Percentiles rank a stretch among this genome's conserved stretches.
Conservation (phyloP, 208 protist genomes). For the Leishmania tropica region DNA sequence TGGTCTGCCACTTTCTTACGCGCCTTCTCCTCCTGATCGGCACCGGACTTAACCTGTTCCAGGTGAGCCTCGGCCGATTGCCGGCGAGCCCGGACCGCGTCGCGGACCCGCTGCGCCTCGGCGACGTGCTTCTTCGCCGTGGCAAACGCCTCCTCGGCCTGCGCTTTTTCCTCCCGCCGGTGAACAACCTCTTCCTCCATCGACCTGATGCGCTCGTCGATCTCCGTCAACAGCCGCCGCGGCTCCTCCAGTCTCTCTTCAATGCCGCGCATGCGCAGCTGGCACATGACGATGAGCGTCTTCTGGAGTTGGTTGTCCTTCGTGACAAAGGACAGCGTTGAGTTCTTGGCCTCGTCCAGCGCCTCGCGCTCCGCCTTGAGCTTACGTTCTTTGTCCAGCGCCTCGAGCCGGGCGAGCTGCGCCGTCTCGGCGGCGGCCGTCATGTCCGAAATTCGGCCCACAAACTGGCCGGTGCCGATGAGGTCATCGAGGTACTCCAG, state of each 20-base stretch:
- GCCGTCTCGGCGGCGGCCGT: conserved; percentile 86
- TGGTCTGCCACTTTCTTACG: conserved; percentile 76
- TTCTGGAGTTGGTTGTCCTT: conserved; percentile 94
- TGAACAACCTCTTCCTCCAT: conserved; percentile 62
- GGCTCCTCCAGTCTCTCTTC: conserved; percentile 82
- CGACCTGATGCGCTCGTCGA: conserved; percentile 63
- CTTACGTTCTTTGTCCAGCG: conserved; percentile 93
- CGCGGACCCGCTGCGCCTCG: conserved; percentile 59
- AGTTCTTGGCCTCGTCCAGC: conserved; percentile 94
- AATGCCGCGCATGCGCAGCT: conserved; percentile 82
- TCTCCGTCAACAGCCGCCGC: conserved; percentile 59
- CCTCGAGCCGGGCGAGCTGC: conserved; percentile 93
- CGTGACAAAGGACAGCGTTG: conserved; percentile 94
- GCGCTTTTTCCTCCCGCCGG: conserved; percentile 39
- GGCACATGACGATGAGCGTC: conserved; percentile 91
- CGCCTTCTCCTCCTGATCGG: conserved; percentile 63
- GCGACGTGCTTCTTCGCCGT: conserved; percentile 72
- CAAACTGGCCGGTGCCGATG: conserved; percentile 96
- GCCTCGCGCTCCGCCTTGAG: conserved; percentile 95
- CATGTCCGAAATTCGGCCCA: conserved; percentile 91
- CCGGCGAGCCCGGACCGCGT: conserved; percentile 58
- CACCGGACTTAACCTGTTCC: conserved; percentile 75
- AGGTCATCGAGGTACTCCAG: conserved; percentile 99
- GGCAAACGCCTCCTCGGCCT: conserved; percentile 53
- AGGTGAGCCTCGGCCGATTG: conserved; percentile 70